Base-by-base conservation (phyloP, 1,284 basidiomycete species). In the Cutaneotrichosporon cyanovorans region DNA sequence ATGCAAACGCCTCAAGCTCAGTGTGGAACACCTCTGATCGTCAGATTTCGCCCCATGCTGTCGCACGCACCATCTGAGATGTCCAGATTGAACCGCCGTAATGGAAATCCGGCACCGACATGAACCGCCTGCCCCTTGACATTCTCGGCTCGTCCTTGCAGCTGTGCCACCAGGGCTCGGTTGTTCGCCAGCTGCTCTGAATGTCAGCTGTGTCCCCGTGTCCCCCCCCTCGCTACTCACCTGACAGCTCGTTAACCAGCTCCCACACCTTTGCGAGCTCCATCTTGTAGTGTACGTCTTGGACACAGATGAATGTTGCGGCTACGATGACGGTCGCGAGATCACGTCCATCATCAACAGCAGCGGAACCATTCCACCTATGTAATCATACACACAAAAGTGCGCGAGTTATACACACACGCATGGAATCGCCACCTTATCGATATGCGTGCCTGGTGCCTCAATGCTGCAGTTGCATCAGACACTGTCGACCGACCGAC, bases 41-140 rank as follows among this genome's bases (percentile, higher is more conserved):
- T 43, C 18, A 52, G 45, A 16, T 12, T 4, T 18, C 9, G 8
- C 2, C 2, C 11, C 8, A 7, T n/a, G 20, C 22, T 12, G 25
- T 12, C n/a, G n/a, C n/a, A 60, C 78, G 46, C 61, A 82, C 80
- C 87, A 79, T 92, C 83, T 32, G 87, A 81, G 30, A 98, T 80
- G 66, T 98, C 93, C n/a, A 84, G 80, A 69, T 97, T 97, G 73
- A 88, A 89, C 31, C 95, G 78, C 54, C 90, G 77, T 36, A 98
- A 74, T 1, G 83, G 79, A 67, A 87, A 92, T 2, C 87, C 89
- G 18, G 84, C 82, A 10, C 80, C 81, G 14, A 79, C 75, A 61
- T 90, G 80, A 1, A 79, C 73, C n/a, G 90, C 84, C 66, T 93
- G 85, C 18, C 78, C 79, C 78, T 92, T 90, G 61, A 96, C 78